These are phyloP conservation scores for Selenicereus undatus DNA, from an alignment of 148 eudicot species.

Conservation along the genomic window DNA sequence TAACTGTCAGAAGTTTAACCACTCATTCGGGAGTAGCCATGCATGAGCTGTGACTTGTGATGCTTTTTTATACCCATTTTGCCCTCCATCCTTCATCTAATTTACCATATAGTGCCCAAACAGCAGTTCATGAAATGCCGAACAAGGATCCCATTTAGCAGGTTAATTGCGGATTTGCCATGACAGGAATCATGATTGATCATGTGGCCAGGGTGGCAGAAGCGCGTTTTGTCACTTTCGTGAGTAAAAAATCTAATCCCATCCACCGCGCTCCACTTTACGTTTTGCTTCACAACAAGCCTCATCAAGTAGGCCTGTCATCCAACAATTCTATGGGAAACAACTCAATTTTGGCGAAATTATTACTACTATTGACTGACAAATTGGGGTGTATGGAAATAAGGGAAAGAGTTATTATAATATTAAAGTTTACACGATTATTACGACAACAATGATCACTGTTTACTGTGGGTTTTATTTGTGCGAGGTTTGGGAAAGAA, in stretches of 20 bases:
- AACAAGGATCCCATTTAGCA: neutral
- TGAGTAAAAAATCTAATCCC: too few relatives aligned
- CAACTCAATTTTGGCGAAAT: too few relatives aligned
- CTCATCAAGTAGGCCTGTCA: too few relatives aligned
- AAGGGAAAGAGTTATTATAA: too few relatives aligned
- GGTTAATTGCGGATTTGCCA: slow-evolving; percentile 10
- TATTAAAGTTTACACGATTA: too few relatives aligned
- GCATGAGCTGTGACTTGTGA: neutral
- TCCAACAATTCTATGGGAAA: too few relatives aligned
- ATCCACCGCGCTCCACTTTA: neutral
- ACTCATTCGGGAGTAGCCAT: neutral
- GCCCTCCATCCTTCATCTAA: neutral
- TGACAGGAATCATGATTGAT: neutral
- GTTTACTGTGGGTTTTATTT: too few relatives aligned
- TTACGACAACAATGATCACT: too few relatives aligned
- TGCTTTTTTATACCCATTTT: neutral
- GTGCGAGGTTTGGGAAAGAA: too few relatives aligned
- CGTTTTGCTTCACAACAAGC: too few relatives aligned
- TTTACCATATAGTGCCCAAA: neutral
- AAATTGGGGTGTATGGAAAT: too few relatives aligned
- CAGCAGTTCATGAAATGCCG: neutral
- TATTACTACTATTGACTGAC: too few relatives aligned
- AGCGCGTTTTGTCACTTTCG: neutral
- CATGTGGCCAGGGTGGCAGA: neutral
- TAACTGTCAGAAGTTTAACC: neutral